These are phyloP conservation scores for Mortierella sp. DNA, from an alignment of 371 early-diverging fungal genomes.

Conservation along the genomic window DNA sequence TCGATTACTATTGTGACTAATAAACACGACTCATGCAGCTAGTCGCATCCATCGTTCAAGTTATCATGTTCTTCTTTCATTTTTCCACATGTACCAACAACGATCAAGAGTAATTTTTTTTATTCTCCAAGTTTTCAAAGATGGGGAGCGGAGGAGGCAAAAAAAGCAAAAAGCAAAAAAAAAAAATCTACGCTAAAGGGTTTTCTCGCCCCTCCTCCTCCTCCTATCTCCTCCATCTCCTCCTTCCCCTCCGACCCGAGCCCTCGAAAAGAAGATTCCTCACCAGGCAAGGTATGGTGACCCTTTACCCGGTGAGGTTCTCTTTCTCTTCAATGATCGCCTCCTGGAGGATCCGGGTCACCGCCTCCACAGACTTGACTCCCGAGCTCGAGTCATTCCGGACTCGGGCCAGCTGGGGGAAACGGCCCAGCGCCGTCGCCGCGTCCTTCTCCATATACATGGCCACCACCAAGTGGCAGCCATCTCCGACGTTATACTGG, in stretches of 20 bases:
- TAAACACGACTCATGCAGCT: neutral
- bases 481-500: conserved; percentile 46
- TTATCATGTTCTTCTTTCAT: neutral
- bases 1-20: conserved; percentile 16
- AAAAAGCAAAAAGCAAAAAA: neutral
- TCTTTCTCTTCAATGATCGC: conserved; percentile 26
- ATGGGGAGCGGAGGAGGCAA: neutral
- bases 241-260: too few relatives aligned
- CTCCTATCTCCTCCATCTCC: neutral
- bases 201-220: too few relatives aligned
- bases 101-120: too few relatives aligned
- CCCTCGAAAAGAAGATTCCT: too few relatives aligned
- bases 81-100: too few relatives aligned
- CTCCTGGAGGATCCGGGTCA: conserved; percentile 22
- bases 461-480: conserved; percentile 30
- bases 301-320: neutral
- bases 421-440: conserved; percentile 15
- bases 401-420: conserved; percentile 17
- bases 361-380: conserved; percentile 18
- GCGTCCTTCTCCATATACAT: conserved; percentile 42
- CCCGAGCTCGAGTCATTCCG: conserved; percentile 15
- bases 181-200: too few relatives aligned
- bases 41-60: too few relatives aligned
- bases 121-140: neutral
- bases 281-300: neutral